These are phyloP conservation scores for Rugonectria rugulosa DNA, from an alignment of 2,329 filamentous ascomycete species.

Conservation along the genomic window DNA sequence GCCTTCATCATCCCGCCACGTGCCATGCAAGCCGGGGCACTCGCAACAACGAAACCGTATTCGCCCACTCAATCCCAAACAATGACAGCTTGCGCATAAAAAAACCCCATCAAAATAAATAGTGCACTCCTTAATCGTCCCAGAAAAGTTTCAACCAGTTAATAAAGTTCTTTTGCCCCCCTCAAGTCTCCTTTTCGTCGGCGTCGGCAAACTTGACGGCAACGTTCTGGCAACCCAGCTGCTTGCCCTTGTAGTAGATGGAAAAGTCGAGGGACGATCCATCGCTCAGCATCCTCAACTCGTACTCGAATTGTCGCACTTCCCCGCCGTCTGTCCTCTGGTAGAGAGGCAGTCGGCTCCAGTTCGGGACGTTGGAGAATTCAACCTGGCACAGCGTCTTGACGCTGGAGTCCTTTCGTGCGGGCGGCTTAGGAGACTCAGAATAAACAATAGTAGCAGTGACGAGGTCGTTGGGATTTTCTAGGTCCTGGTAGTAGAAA, in stretches of 20 bases:
- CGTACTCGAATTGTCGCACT: slow-evolving; percentile 26
- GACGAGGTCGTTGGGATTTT: background rate
- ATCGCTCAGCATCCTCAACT: slow-evolving; percentile 35
- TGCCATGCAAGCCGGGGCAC: no score
- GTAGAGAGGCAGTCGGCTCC: slow-evolving; percentile 22
- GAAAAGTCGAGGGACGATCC: slow-evolving; percentile 37
- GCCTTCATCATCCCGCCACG: no score
- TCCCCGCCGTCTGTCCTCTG: slow-evolving; percentile 23
- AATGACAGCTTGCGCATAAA: background rate
- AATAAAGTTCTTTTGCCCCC: no score
- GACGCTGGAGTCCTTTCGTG: slow-evolving; percentile 12
- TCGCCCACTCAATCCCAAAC: no score
- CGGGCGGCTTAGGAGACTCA: slow-evolving; percentile 16
- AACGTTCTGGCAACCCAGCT: slow-evolving; percentile 32
- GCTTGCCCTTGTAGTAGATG: slow-evolving; percentile 27
- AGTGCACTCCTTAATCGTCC: background rate
- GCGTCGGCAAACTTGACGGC: slow-evolving; percentile 26
- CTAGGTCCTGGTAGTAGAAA: slow-evolving; percentile 23
- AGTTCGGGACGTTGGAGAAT: slow-evolving; percentile 19
- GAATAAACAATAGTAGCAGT: slow-evolving; percentile 22
- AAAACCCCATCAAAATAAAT: background rate
- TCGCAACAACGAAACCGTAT: no score
- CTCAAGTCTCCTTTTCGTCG: background rate
- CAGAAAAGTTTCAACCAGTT: background rate
- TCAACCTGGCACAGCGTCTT: slow-evolving; percentile 30